Evolutionary conservation across 2,329 filamentous ascomycete genomes (phyloP), one percentile per base, ranked within the genome.

Genomic region (Colletotrichum liaoningense): DNA sequence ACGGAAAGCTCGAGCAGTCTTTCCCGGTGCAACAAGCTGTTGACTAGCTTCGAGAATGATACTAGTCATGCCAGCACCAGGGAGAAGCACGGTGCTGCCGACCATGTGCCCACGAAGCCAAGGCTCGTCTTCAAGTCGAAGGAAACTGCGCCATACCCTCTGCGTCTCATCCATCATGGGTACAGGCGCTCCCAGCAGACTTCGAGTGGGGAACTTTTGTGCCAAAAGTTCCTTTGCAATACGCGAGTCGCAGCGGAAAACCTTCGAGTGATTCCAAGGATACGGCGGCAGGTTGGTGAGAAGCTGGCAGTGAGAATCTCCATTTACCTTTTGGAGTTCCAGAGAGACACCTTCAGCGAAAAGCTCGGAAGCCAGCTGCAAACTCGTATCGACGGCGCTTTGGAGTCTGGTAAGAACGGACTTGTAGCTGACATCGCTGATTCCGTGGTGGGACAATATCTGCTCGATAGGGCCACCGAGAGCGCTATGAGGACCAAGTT

Each of bases 31-130:
- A 7, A 77, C 76, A 8, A 78, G 30, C 54, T 79, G 77, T 55
- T 73, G 74, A 24, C 65, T 69, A 4, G 77, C 80, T 62, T 81
- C 80, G 26, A 81, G 72, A 22, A 75, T 80, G 78, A 81, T 80
- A n/a, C 76, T 69, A 11, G 79, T 59, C 77, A 78, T 79, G 9
- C 80, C 80, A 19, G 78, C 77, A 2, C 68, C 78, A 14, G 80
- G 80, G 63, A 79, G 80, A 3, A 83, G 58, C 9, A 79, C 77
- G 26, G 75, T 69, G 8, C 77, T 75, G 24, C 76, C 56, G 30
- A 83, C 74, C n/a, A 75, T 74, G 74, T 83, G 81, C 35, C 82
- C 75, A 66, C 76, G 74, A 5, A 82, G 60, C 81, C 81, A 82
- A 2, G 79, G 77, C n/a, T 77, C 75, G 60, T 82, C 79, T 5